Conservation (phyloP, 2,329 filamentous ascomycete species). For the Diaporthe australafricana region DNA sequence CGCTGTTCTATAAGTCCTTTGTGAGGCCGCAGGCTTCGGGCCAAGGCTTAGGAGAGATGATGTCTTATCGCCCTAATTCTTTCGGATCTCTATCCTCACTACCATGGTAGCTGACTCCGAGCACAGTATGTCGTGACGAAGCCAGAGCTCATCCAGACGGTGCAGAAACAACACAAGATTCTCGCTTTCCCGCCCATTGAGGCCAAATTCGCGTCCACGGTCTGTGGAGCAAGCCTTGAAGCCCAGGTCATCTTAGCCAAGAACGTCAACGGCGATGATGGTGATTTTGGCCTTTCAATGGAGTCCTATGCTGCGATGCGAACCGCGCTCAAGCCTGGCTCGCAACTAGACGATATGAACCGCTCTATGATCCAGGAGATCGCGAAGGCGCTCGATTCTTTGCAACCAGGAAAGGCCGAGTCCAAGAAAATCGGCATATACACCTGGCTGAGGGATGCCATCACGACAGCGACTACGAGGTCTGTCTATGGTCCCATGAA, state of each 20-base stretch:
- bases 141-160: constrained; percentile 48
- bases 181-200: constrained; percentile 53
- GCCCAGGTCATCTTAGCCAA: constrained; percentile 45
- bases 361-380: constrained; percentile 48
- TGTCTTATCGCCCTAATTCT: too few species aligned
- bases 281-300: constrained; percentile 46
- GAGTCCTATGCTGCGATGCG: constrained; percentile 50
- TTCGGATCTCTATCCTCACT: too few species aligned
- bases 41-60: too few species aligned
- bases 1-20: too few species aligned
- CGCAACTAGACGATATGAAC: constrained; percentile 50
- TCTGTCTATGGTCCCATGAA: constrained; percentile 56
- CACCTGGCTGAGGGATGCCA: constrained; percentile 44
- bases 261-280: constrained; percentile 51
- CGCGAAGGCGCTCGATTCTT: constrained; percentile 36
- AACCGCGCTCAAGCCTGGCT: constrained; percentile 46
- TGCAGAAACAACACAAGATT: constrained; percentile 52
- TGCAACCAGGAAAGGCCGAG: constrained; percentile 27
- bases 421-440: constrained; percentile 39
- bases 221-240: constrained; percentile 46
- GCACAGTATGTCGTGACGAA: constrained; percentile 51
- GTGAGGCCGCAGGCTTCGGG: too few species aligned
- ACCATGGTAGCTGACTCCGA: too few species aligned
- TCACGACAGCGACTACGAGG: constrained; percentile 51
- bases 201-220: constrained; percentile 46